phyloP scores from a whole-genome alignment of 805 yeast species.

The Teunomyces lycoperdinae region DNA sequence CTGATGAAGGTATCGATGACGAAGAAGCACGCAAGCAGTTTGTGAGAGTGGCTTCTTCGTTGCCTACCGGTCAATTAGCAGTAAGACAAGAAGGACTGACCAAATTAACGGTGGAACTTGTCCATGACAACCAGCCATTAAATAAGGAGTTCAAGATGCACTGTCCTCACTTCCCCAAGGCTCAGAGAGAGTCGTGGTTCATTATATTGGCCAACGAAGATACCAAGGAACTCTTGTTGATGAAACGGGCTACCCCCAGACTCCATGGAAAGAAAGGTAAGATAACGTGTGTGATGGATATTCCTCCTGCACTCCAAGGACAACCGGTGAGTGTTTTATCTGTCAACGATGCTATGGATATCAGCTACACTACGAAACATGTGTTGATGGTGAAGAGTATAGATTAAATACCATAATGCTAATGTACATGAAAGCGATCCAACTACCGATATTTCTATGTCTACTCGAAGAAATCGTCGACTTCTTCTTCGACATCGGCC shows the following conservation, averaged over 20 bases:
- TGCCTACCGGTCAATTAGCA: slow-evolving; percentile 59
- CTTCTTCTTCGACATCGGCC: slow-evolving; percentile 13
- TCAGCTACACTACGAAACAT: slow-evolving; percentile 33
- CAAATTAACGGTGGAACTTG: slow-evolving; percentile 42
- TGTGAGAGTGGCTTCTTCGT: slow-evolving; percentile 46
- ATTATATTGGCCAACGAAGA: slow-evolving; percentile 53
- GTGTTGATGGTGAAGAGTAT: slow-evolving; percentile 1
- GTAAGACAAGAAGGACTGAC: slow-evolving; percentile 37
- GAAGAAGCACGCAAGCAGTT: slow-evolving; percentile 41
- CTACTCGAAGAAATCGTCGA: slow-evolving; percentile 28
- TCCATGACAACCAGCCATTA: slow-evolving; percentile 50
- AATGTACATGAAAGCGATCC: not conserved
- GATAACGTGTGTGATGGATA: slow-evolving; percentile 43
- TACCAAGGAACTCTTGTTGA: slow-evolving; percentile 52
- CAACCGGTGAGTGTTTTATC: slow-evolving; percentile 44
- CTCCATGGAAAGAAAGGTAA: slow-evolving; percentile 34
- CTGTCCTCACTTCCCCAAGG: slow-evolving; percentile 81
- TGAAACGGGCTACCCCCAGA: slow-evolving; percentile 75
- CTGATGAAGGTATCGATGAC: slow-evolving; percentile 22
- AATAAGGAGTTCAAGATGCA: slow-evolving; percentile 64
- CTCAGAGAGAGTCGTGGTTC: slow-evolving; percentile 94
- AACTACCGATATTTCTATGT: no score
- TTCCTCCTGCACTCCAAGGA: slow-evolving; percentile 51
- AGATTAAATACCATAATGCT: not conserved
- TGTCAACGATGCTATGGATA: slow-evolving; percentile 66